Percentiles rank a stretch among this genome's conserved stretches.
Conservation (phyloP, 257 asterid species). For the Capsicum baccatum region DNA sequence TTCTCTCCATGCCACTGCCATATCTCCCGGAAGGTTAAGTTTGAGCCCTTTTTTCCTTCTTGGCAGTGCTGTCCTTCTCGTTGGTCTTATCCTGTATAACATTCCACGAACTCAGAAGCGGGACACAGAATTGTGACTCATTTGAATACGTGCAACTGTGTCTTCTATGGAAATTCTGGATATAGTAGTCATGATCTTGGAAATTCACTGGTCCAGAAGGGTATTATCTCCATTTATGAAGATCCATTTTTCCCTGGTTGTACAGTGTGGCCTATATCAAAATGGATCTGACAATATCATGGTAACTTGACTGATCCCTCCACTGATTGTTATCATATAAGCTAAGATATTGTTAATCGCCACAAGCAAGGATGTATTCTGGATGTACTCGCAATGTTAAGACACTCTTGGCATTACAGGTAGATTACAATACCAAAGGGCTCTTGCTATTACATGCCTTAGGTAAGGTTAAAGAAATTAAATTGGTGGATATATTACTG, state of each 20-base stretch:
- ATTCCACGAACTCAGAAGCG: constrained; percentile 60
- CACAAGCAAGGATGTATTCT: background rate
- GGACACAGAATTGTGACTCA: constrained; percentile 40
- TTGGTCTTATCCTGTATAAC: constrained; percentile 75
- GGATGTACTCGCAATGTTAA: background rate
- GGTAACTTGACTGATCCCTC: constrained; percentile 10
- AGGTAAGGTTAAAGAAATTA: background rate
- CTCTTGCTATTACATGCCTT: background rate
- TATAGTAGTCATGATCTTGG: constrained; percentile 7
- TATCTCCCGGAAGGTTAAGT: constrained; percentile 67
- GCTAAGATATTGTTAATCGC: background rate
- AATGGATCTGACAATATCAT: constrained; percentile 1
- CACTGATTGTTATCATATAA: background rate
- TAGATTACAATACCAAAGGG: constrained; percentile 3
- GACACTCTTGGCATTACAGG: background rate
- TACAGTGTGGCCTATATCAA: background rate
- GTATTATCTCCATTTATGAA: background rate
- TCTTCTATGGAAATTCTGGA: background rate
- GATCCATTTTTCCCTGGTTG: background rate
- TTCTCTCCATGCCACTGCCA: constrained; percentile 83
- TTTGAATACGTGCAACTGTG: constrained; percentile 9
- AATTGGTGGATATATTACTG: background rate
- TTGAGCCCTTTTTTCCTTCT: constrained; percentile 75
- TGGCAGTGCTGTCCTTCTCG: constrained; percentile 68
- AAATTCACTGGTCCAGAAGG: background rate